These are phyloP conservation scores for Coemansia sp. DNA, from an alignment of 192 early-diverging fungal genomes.

Conservation along the genomic window DNA sequence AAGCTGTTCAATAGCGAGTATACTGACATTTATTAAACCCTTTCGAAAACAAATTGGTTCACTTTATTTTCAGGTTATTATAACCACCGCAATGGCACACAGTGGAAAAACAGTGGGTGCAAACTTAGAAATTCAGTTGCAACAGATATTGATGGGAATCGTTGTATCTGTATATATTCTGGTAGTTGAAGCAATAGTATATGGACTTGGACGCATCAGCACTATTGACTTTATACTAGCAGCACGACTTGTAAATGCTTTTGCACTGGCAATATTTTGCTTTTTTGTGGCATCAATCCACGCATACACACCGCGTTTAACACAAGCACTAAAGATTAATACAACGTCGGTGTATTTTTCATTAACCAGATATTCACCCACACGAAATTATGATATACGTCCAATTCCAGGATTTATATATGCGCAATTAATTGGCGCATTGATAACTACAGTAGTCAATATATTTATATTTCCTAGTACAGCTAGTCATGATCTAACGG, in stretches of 20 bases:
- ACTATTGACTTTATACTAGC: conserved; percentile 25
- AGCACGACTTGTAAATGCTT: conserved; percentile 13
- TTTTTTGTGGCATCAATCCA: conserved; percentile 25
- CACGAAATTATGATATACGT: conserved; percentile 7
- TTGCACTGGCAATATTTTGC: conserved; percentile 31
- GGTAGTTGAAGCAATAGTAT: conserved; percentile 20
- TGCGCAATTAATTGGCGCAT: conserved; percentile 38
- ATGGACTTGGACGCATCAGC: conserved; percentile 2
- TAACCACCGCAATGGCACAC: conserved; percentile 41
- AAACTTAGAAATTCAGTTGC: conserved; percentile 41
- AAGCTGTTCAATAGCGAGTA: conserved; percentile 25
- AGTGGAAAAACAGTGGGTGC: conserved; percentile 41
- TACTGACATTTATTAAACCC: conserved; percentile 25
- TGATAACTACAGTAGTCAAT: conserved; percentile 35
- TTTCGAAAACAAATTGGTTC: conserved; percentile 23
- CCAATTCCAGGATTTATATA: conserved; percentile 36
- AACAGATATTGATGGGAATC: conserved; percentile 26
- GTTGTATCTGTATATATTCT: conserved; percentile 29
- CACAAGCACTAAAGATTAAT: conserved; percentile 38
- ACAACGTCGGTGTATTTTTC: conserved; percentile 20
- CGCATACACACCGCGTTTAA: conserved; percentile 31
- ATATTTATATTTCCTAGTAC: conserved; percentile 45
- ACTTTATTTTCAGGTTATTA: conserved; percentile 29
- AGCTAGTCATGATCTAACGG: conserved; percentile 28
- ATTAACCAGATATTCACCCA: conserved; percentile 19